Conservation (phyloP, 208 protist species). For the Strigomonas galati region DNA sequence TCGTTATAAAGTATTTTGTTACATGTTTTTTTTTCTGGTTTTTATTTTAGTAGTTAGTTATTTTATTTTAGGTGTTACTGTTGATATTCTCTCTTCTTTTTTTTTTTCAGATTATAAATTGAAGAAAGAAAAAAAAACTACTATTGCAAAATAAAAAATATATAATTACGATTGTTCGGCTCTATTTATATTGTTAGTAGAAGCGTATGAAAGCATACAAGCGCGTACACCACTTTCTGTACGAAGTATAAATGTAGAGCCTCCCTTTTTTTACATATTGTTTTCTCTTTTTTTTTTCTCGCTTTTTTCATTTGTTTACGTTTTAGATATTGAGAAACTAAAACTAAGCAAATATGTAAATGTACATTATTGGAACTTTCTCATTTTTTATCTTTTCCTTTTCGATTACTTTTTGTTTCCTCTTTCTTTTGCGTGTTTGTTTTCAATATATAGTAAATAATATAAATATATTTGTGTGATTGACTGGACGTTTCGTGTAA, state of each 20-base stretch:
- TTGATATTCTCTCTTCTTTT: neutral
- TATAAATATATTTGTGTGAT: too few species aligned
- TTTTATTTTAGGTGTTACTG: neutral
- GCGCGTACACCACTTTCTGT: neutral
- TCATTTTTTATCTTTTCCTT: constrained; percentile 1
- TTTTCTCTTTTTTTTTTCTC: neutral
- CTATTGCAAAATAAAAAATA: neutral
- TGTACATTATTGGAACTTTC: constrained; percentile 1
- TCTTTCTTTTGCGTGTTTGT: neutral
- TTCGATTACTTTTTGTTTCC: constrained; percentile 4
- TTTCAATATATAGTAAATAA: constrained; percentile 6
- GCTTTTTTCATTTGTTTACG: neutral
- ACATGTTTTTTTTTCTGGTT: neutral
- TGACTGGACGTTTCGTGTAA: too few species aligned
- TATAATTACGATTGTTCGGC: neutral
- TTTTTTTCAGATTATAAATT: neutral
- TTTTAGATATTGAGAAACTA: neutral
- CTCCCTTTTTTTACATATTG: neutral
- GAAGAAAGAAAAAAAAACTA: constrained; percentile 4
- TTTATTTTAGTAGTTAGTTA: neutral
- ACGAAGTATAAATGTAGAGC: constrained; percentile 1
- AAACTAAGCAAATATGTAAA: constrained; percentile 1
- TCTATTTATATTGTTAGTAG: too few species aligned
- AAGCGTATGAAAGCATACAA: too few species aligned
- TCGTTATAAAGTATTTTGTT: neutral